These are phyloP conservation scores for Oryza punctata DNA, from an alignment of 176 grass and related monocot genomes.

Conservation along the genomic window DNA sequence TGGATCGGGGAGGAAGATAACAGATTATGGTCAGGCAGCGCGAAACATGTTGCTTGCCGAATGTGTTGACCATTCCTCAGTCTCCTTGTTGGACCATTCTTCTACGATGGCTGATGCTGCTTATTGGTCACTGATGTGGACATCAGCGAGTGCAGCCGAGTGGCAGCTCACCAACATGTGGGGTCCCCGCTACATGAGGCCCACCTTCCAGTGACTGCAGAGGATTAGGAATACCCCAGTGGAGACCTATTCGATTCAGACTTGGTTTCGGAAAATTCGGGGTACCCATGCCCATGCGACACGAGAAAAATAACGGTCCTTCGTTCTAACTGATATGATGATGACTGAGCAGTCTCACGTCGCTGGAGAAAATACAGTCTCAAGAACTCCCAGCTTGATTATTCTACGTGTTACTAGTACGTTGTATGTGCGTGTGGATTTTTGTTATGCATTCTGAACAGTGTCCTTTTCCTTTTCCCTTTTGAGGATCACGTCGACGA, in stretches of 20 bases:
- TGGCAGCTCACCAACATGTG: not conserved
- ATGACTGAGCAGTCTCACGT: not conserved
- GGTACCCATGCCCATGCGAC: not conserved
- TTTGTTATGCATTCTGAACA: not conserved
- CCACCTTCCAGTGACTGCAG: not conserved
- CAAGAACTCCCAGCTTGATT: not conserved
- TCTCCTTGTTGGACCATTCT: constrained; percentile 1
- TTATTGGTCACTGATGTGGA: not conserved
- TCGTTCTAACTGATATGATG: not conserved
- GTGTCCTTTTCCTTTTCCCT: not conserved
- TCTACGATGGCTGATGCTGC: not conserved
- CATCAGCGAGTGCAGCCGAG: not conserved
- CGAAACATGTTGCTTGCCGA: not conserved
- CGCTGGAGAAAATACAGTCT: not conserved
- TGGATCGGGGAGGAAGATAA: not conserved
- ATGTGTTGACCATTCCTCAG: constrained; percentile 3
- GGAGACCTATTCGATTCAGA: not conserved
- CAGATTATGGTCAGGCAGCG: not conserved
- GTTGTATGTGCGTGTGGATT: not conserved
- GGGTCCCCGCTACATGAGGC: not conserved
- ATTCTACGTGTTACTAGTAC: not conserved
- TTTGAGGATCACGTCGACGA: not conserved
- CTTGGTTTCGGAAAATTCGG: not conserved
- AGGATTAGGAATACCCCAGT: too few species aligned
- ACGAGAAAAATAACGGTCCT: not conserved